These are phyloP conservation scores for Dunaliella primolecta DNA, from an alignment of 139 green algal species.

Conservation along the genomic window DNA sequence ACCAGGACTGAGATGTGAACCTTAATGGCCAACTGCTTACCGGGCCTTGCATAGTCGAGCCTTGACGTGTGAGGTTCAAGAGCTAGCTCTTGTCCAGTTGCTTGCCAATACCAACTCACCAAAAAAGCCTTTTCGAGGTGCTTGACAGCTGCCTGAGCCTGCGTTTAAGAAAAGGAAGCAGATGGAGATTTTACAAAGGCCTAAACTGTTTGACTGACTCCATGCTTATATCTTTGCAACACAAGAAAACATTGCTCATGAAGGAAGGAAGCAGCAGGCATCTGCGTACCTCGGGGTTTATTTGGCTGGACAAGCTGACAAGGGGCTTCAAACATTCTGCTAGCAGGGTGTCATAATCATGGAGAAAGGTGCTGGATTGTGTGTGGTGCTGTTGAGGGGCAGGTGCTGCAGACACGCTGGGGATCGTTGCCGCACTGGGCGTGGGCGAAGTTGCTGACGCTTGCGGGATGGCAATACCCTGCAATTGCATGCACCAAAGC, in stretches of 20 bases:
- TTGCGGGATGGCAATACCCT: neutral
- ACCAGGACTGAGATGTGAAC: neutral
- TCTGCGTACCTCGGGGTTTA: neutral
- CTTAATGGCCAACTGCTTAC: too few species aligned
- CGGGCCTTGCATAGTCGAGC: too few species aligned
- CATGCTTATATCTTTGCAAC: neutral
- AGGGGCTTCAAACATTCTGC: too few species aligned
- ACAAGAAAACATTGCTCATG: neutral
- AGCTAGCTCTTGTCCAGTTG: too few species aligned
- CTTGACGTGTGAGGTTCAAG: neutral
- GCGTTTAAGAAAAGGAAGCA: neutral
- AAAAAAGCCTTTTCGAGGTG: conserved; percentile 35
- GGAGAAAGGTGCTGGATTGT: too few species aligned
- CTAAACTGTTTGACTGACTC: neutral
- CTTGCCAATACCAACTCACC: too few species aligned
- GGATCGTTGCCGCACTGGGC: neutral
- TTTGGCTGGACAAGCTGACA: too few species aligned
- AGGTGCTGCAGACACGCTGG: neutral
- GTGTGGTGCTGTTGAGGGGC: neutral
- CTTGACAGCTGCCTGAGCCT: conserved; percentile 37
- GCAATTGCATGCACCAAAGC: neutral
- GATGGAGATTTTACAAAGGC: neutral
- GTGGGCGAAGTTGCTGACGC: neutral
- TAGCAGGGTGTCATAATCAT: too few species aligned
- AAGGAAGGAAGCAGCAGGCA: neutral